Evolutionary conservation across 345 rosid genomes (phyloP).

Genomic region (Linum usitatissimum): DNA sequence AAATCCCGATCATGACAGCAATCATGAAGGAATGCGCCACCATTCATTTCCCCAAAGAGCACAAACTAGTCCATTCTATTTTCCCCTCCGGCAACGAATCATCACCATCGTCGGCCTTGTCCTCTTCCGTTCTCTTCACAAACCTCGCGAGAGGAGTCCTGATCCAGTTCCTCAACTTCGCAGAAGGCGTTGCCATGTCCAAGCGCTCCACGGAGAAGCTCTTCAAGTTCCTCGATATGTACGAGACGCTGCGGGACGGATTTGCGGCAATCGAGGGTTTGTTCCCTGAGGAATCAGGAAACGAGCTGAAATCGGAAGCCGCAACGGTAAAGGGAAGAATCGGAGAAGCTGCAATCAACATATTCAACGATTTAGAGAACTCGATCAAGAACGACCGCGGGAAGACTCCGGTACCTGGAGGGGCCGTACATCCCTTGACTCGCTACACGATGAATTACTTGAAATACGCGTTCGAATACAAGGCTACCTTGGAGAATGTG

Average conservation of each 20-base stretch:
- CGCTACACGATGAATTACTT: constrained; percentile 86
- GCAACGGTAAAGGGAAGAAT: constrained; percentile 37
- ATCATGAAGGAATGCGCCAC: constrained; percentile 48
- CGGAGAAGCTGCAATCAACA: constrained; percentile 60
- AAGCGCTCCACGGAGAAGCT: constrained; percentile 64
- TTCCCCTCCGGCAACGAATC: constrained; percentile 25
- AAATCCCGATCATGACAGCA: constrained; percentile 57
- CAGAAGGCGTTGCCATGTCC: constrained; percentile 64
- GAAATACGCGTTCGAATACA: constrained; percentile 63
- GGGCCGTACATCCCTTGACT: constrained; percentile 80
- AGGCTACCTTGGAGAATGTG: constrained; percentile 67
- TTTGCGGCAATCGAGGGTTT: constrained; percentile 28
- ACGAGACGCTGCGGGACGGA: constrained; percentile 55
- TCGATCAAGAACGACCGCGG: constrained; percentile 61
- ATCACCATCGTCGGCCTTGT: constrained; percentile 4
- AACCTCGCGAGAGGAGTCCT: constrained; percentile 40
- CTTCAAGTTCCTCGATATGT: constrained; percentile 74
- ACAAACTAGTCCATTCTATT: constrained; percentile 36
- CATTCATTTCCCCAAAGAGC: constrained; percentile 46
- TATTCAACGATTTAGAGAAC: constrained; percentile 60
- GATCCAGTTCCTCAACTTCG: constrained; percentile 61
- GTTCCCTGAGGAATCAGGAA: constrained; percentile 31
- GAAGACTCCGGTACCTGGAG: constrained; percentile 69
- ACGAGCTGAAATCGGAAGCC: constrained; percentile 44
- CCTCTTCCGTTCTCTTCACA: constrained; percentile 33